Percentiles rank a stretch among this genome's conserved stretches.
phyloP scores from a whole-genome alignment of 2,329 filamentous ascomycete species.

The Trichoderma sp. region DNA sequence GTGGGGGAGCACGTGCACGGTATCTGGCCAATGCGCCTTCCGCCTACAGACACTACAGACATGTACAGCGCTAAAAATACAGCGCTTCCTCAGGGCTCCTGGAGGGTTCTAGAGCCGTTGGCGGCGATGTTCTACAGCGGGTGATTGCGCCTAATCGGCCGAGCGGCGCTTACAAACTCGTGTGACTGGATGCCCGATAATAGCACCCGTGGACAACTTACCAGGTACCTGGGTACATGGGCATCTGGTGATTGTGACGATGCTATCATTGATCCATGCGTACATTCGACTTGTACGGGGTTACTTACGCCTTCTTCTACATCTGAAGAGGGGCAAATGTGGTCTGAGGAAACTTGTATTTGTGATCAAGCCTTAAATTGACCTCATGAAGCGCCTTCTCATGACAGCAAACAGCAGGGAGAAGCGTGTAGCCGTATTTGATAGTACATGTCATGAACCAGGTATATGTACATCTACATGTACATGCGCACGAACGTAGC shows the following conservation, averaged over 20 bases:
- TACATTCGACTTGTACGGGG: not conserved
- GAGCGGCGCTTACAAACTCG: not conserved
- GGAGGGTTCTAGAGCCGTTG: not conserved
- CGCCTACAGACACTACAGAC: slow-evolving; percentile 5
- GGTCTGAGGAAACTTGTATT: not conserved
- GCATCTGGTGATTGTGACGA: not conserved
- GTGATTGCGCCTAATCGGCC: not conserved
- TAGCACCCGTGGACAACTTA: not conserved
- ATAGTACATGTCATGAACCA: not conserved
- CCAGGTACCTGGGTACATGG: not conserved
- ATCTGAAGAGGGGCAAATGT: not conserved
- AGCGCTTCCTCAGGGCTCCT: not conserved
- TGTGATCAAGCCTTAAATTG: not conserved
- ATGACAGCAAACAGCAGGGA: not conserved
- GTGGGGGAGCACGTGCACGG: slow-evolving; percentile 15
- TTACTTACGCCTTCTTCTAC: not conserved
- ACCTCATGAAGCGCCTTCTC: not conserved
- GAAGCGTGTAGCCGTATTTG: not conserved
- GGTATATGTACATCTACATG: not conserved
- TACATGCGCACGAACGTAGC: not conserved
- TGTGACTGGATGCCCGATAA: not conserved
- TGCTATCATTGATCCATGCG: not conserved
- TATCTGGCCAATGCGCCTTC: not conserved
- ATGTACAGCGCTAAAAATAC: not conserved
- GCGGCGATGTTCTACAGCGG: not conserved